Conservation (phyloP, 306 rosid species). For the Sophora flavescens region DNA sequence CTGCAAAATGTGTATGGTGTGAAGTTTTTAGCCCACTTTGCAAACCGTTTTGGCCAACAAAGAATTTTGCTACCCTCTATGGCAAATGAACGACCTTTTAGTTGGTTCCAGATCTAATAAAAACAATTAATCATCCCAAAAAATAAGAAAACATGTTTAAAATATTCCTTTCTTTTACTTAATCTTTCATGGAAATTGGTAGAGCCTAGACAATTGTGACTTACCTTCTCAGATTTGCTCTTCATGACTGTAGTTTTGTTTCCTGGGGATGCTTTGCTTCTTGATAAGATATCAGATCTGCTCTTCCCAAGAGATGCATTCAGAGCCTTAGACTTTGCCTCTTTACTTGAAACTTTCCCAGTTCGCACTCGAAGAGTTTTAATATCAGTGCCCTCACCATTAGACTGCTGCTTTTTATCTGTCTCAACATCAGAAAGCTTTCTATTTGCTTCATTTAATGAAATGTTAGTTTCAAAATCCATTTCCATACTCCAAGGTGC, state of each 20-base stretch:
- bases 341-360: constrained; percentile 67
- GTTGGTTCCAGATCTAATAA: constrained; percentile 21
- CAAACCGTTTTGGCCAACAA: neutral
- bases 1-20: neutral
- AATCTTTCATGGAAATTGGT: constrained; percentile 6
- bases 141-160: constrained; percentile 19
- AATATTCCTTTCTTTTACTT: constrained; percentile 24
- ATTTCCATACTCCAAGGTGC: constrained; percentile 86
- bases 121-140: constrained; percentile 27
- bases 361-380: constrained; percentile 55
- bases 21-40: neutral
- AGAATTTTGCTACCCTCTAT: constrained; percentile 5
- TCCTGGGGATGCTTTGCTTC: constrained; percentile 66
- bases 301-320: constrained; percentile 70
- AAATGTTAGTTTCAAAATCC: constrained; percentile 69
- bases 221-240: constrained; percentile 81
- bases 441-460: constrained; percentile 53
- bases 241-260: constrained; percentile 59
- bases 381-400: constrained; percentile 41
- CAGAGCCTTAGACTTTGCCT: constrained; percentile 61
- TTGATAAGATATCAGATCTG: constrained; percentile 61
- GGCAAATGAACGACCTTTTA: constrained; percentile 3
- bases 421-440: constrained; percentile 51
- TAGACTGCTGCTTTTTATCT: constrained; percentile 49
- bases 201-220: constrained; percentile 33